Conservation (phyloP, 164 flowering plant species). For the Tetracentron sinense region DNA sequence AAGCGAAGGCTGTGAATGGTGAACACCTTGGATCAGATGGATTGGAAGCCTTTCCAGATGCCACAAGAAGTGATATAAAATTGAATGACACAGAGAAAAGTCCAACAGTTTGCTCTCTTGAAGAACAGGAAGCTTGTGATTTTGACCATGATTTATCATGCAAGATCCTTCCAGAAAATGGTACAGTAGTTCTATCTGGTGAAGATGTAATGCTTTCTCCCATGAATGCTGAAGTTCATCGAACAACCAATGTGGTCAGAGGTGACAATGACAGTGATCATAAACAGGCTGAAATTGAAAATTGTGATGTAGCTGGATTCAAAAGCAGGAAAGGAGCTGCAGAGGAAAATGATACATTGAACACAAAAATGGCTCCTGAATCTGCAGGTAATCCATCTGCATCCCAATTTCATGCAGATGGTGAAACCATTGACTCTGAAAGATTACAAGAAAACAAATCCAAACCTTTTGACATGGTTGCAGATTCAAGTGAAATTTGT, state of each 20-base stretch:
- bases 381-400: no score
- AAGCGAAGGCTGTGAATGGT: slow-evolving; percentile 1
- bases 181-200: neutral
- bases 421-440: no score
- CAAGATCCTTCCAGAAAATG: slow-evolving; percentile 9
- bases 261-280: slow-evolving; percentile 3
- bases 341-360: slow-evolving; percentile 1
- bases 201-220: slow-evolving; percentile 8
- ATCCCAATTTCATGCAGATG: no score
- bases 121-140: slow-evolving; percentile 16
- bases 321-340: no score
- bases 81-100: neutral
- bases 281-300: no score
- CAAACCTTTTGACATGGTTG: no score
- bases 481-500: no score
- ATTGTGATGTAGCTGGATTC: no score
- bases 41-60: slow-evolving; percentile 8
- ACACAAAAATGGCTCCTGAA: neutral
- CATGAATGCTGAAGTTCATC: slow-evolving; percentile 10
- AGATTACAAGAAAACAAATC: no score
- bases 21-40: slow-evolving; percentile 11
- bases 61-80: neutral
- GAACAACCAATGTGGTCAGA: slow-evolving; percentile 1
- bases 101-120: slow-evolving; percentile 9
- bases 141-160: no score